Evolutionary conservation across 441 rosid genomes (phyloP).

Genomic region (Mallotus japonicus): DNA sequence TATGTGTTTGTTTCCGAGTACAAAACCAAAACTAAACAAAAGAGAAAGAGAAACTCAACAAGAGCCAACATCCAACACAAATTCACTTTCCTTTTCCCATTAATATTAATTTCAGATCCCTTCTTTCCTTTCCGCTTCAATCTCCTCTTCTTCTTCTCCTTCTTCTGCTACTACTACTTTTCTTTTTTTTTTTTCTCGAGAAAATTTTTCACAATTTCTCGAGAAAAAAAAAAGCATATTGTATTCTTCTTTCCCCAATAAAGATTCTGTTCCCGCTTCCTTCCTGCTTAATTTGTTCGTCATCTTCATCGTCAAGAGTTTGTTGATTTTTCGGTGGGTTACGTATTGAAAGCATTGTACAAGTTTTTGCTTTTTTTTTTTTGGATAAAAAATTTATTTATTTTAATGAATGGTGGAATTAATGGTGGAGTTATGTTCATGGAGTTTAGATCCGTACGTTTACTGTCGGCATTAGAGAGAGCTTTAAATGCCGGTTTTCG

Average conservation of each 20-base stretch:
- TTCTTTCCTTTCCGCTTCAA: neutral
- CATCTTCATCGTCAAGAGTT: neutral
- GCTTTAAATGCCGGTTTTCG: slow-evolving; percentile 27
- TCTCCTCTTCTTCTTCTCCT: neutral
- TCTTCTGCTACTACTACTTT: no score
- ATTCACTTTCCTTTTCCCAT: neutral
- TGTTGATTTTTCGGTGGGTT: slow-evolving; percentile 12
- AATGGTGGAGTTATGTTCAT: slow-evolving; percentile 1
- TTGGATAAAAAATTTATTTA: neutral
- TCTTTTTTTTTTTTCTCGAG: slow-evolving; percentile 15
- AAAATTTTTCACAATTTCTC: slow-evolving; percentile 24
- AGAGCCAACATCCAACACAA: neutral
- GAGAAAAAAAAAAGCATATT: slow-evolving; percentile 4
- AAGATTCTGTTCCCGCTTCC: no score
- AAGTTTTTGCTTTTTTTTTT: neutral
- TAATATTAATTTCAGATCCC: neutral
- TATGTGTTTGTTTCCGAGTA: neutral
- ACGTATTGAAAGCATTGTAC: neutral
- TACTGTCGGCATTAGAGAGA: slow-evolving; percentile 40
- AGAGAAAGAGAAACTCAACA: neutral
- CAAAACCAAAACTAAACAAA: neutral
- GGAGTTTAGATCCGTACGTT: slow-evolving; percentile 40
- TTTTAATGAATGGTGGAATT: neutral
- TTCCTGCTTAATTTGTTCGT: no score
- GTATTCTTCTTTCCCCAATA: no score